Percentiles rank a stretch among this genome's conserved stretches.
Evolutionary conservation across 768 basidiomycete species (phyloP).

Genomic region (Galerina sulciceps): DNA sequence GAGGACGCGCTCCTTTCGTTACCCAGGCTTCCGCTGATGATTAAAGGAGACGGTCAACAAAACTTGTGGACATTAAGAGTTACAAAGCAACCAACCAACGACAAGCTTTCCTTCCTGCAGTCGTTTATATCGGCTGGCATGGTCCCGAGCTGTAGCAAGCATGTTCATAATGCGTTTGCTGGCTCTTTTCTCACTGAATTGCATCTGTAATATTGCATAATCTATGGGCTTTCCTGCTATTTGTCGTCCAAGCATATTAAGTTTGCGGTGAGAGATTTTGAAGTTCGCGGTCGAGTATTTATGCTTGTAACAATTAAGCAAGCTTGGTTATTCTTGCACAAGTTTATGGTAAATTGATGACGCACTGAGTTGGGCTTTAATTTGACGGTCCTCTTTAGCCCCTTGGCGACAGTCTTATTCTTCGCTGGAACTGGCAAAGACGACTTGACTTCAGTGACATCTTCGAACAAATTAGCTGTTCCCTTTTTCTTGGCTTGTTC

Average conservation of each 20-base stretch:
- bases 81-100: slow-evolving; percentile 64
- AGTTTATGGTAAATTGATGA: not conserved
- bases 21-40: slow-evolving; percentile 90
- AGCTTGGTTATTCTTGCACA: not conserved
- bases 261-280: slow-evolving; percentile 92
- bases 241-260: slow-evolving; percentile 87
- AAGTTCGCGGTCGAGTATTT: slow-evolving; percentile 92
- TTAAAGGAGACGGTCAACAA: no score
- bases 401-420: not conserved
- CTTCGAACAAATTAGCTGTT: slow-evolving; percentile 56
- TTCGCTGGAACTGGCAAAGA: slow-evolving; percentile 8
- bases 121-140: slow-evolving; percentile 79
- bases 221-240: slow-evolving; percentile 93
- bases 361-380: slow-evolving; percentile 33
- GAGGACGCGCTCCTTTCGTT: slow-evolving; percentile 71
- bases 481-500: slow-evolving; percentile 48
- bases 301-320: slow-evolving; percentile 58
- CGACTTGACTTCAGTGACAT: slow-evolving; percentile 24
- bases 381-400: slow-evolving; percentile 21
- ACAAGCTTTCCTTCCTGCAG: slow-evolving; percentile 74
- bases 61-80: not conserved
- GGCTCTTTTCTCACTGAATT: slow-evolving; percentile 92
- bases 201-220: slow-evolving; percentile 95
- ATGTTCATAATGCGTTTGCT: slow-evolving; percentile 87
- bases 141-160: slow-evolving; percentile 84